Percentiles rank a stretch among this genome's conserved stretches.
These are phyloP conservation scores for Fomitopsis schrenkii DNA, from an alignment of 1,284 basidiomycete genomes.

Conservation along the genomic window DNA sequence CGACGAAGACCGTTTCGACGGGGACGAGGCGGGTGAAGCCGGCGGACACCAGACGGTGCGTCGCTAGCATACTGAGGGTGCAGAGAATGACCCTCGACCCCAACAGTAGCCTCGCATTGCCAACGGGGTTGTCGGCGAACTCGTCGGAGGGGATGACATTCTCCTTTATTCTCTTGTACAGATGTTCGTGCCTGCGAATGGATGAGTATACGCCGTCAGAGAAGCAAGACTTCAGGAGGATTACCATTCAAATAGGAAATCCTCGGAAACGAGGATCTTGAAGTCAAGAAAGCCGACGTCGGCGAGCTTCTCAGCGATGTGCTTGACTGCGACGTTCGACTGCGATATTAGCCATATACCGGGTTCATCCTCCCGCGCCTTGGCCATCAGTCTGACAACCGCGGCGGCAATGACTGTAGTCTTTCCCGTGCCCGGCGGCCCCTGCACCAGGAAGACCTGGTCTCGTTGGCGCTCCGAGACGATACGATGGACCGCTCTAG, in stretches of 20 bases:
- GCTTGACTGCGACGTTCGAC: conserved; percentile 44
- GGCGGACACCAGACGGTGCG: conserved; percentile 13
- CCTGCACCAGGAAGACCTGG: conserved; percentile 13
- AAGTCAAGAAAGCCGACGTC: conserved; percentile 32
- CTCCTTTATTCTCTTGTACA: conserved; percentile 43
- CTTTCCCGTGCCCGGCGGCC: conserved; percentile 28
- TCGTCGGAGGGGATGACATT: conserved; percentile 51
- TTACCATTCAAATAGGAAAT: conserved; percentile 59
- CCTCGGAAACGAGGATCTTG: conserved; percentile 42
- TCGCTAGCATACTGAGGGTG: conserved; percentile 67
- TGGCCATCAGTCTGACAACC: conserved; percentile 14
- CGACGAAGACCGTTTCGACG: conserved; percentile 35
- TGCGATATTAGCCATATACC: conserved; percentile 31
- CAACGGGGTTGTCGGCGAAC: conserved; percentile 27
- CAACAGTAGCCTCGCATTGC: conserved; percentile 23
- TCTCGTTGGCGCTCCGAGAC: conserved; percentile 3
- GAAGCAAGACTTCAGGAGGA: conserved; percentile 15
- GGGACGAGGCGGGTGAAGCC: conserved; percentile 34
- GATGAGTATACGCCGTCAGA: background rate
- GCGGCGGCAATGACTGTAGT: conserved; percentile 32
- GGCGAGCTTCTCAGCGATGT: conserved; percentile 46
- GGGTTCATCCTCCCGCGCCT: background rate
- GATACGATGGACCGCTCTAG: conserved; percentile 10
- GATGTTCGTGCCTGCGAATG: conserved; percentile 61
- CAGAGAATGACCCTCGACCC: conserved; percentile 56